These are phyloP conservation scores for Fusarium falciforme DNA, from an alignment of 2,329 filamentous ascomycete species.

Conservation along the genomic window DNA sequence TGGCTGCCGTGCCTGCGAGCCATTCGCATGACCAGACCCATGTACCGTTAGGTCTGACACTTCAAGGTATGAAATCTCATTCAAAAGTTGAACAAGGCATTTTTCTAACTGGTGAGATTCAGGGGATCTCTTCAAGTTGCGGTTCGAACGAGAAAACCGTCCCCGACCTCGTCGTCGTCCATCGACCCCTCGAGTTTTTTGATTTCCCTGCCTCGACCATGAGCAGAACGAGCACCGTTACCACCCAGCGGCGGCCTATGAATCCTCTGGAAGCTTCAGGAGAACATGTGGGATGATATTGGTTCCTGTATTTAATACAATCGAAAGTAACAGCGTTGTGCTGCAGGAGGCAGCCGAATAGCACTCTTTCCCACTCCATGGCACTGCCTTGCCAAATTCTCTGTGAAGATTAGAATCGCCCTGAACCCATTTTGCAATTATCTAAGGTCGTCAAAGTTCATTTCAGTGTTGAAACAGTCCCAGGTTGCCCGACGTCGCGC, in stretches of 20 bases:
- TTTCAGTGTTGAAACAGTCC: fast-evolving
- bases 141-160: neutral
- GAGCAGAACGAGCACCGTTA: neutral
- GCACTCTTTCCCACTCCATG: neutral
- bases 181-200: neutral
- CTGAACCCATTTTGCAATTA: neutral
- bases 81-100: neutral
- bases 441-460: neutral
- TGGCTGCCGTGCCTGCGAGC: neutral
- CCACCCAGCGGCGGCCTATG: neutral
- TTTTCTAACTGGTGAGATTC: neutral
- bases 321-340: neutral
- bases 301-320: neutral
- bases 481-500: neutral
- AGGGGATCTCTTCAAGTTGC: neutral
- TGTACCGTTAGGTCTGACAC: neutral
- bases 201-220: neutral
- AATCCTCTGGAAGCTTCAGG: neutral
- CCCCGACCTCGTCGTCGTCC: neutral
- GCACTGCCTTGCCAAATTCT: neutral
- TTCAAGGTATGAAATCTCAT: neutral
- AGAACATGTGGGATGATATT: neutral
- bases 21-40: neutral
- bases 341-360: neutral
- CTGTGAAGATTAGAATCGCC: neutral